phyloP scores from a whole-genome alignment of 2,329 filamentous ascomycete species.

The Nectriaceae sp. region DNA sequence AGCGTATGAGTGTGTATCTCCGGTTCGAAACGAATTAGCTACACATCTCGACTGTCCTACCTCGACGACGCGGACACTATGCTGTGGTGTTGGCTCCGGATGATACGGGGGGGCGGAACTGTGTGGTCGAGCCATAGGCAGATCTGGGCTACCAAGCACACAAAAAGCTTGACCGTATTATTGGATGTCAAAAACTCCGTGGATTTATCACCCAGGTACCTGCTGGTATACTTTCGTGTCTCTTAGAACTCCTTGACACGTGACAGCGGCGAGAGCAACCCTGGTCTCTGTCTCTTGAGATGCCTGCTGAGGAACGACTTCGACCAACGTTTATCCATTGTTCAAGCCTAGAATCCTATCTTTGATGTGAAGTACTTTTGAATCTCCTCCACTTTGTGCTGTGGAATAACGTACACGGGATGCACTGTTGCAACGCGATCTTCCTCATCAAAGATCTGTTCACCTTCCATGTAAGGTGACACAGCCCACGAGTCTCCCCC shows the following conservation, averaged over 20 bases:
- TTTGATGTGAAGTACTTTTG: conserved; percentile 65
- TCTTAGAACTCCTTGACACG: not conserved
- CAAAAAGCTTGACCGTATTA: not conserved
- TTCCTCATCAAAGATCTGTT: conserved; percentile 67
- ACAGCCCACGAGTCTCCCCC: conserved; percentile 47
- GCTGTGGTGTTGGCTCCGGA: conserved; percentile 18
- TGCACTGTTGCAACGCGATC: conserved; percentile 74
- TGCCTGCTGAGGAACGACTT: not conserved
- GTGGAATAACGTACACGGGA: conserved; percentile 83
- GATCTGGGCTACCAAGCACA: not conserved
- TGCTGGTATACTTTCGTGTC: too few relatives aligned
- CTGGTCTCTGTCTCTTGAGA: not conserved
- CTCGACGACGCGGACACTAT: conserved; percentile 23
- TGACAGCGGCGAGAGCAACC: not conserved
- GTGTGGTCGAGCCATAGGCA: conserved; percentile 8
- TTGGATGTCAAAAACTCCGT: not conserved
- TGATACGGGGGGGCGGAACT: not conserved
- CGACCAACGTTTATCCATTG: conserved; percentile 4
- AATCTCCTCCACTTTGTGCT: conserved; percentile 65
- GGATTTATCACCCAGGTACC: too few relatives aligned
- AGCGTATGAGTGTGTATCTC: conserved; percentile 22
- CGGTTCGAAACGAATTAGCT: conserved; percentile 17
- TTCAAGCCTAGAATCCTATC: conserved; percentile 52
- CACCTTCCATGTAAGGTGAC: conserved; percentile 52
- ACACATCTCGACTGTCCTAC: conserved; percentile 17